Conservation (phyloP, 768 basidiomycete genomes). For the Tricholoma saponaceum region DNA sequence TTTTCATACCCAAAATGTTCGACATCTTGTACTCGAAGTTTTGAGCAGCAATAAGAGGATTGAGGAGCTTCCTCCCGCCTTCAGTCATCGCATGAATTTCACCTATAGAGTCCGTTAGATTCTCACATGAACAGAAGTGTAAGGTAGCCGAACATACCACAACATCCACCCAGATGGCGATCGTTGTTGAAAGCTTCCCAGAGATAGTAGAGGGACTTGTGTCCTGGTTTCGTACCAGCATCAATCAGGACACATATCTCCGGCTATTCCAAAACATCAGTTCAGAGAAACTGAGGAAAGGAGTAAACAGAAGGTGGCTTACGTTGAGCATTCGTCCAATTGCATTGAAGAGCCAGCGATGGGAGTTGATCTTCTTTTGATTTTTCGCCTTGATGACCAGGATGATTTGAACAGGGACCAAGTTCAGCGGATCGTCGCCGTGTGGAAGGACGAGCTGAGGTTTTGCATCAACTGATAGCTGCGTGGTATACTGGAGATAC, state of each 20-base stretch:
- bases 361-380: constrained; percentile 94
- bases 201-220: constrained; percentile 92
- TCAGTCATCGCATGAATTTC: constrained; percentile 97
- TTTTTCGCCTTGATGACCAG: constrained; percentile 93
- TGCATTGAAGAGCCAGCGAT: constrained; percentile 95
- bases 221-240: constrained; percentile 94
- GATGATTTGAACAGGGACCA: constrained; percentile 91
- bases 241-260: constrained; percentile 92
- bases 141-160: constrained; percentile 31
- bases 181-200: constrained; percentile 92
- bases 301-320: constrained; percentile 12
- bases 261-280: constrained; percentile 45
- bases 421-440: constrained; percentile 83
- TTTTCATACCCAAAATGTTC: constrained; percentile 77
- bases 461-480: constrained; percentile 87
- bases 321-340: constrained; percentile 75
- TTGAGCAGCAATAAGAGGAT: constrained; percentile 91
- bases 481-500: constrained; percentile 82
- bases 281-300: neutral
- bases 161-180: constrained; percentile 75
- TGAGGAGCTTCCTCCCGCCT: constrained; percentile 88
- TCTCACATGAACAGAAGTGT: neutral
- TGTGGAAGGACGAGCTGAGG: constrained; percentile 91
- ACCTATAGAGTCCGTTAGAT: constrained; percentile 9
- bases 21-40: constrained; percentile 99